Conservation (phyloP, 371 early-diverging fungal species). For the Mucor saturninus region DNA sequence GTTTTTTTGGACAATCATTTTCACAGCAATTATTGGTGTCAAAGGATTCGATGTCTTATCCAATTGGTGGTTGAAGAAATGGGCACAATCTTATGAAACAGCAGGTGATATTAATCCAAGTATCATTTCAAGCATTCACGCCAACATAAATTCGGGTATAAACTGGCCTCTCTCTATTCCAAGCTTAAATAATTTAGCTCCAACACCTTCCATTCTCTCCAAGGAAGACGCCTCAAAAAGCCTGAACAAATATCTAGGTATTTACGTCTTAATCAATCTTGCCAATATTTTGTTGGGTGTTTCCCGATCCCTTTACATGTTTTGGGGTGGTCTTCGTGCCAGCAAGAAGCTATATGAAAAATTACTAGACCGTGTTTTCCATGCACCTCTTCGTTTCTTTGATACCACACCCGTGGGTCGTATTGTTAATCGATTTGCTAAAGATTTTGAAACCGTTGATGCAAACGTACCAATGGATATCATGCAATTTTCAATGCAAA, state of each 20-base stretch:
- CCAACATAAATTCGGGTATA: too few relatives aligned
- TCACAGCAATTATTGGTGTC: conserved; percentile 34
- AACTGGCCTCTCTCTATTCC: conserved; percentile 3
- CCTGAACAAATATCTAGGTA: conserved; percentile 32
- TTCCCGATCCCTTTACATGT: conserved; percentile 30
- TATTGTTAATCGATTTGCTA: conserved; percentile 74
- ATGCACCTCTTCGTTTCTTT: conserved; percentile 43
- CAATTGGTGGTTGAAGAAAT: conserved; percentile 55
- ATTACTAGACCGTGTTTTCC: conserved; percentile 28
- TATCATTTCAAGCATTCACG: background rate
- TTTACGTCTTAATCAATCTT: conserved; percentile 49
- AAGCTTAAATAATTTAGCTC: background rate
- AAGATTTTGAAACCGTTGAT: conserved; percentile 53
- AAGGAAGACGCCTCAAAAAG: background rate
- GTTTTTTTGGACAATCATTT: conserved; percentile 43
- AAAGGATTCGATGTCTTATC: conserved; percentile 45
- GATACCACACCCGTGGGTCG: conserved; percentile 64
- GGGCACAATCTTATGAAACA: conserved; percentile 45
- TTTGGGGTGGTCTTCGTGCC: conserved; percentile 48
- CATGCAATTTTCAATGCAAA: conserved; percentile 57
- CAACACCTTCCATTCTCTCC: background rate
- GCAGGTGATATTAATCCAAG: background rate
- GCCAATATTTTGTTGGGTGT: conserved; percentile 35
- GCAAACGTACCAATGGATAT: conserved; percentile 45
- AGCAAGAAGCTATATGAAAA: conserved; percentile 13